Evolutionary conservation across 2,329 filamentous ascomycete genomes (phyloP).

Genomic region (Diaporthe sp.): DNA sequence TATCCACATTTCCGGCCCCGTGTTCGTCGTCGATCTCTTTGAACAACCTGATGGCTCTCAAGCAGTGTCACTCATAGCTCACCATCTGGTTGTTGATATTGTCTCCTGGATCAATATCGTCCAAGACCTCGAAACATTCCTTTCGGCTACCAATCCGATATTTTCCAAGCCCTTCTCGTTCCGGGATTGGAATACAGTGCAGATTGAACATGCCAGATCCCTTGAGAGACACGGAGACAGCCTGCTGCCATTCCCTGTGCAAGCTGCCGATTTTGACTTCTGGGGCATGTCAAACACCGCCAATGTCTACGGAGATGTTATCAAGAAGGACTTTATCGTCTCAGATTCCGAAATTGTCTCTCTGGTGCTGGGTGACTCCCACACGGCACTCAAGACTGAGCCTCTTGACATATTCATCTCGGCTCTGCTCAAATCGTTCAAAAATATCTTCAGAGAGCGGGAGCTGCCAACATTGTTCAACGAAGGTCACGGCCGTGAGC

Average conservation of each 20-base stretch:
- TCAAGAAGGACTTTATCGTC: background rate
- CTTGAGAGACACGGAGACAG: background rate
- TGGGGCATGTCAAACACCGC: slow-evolving; percentile 3
- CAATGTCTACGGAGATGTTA: background rate
- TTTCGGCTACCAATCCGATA: background rate
- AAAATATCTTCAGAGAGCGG: background rate
- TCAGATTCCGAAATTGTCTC: background rate
- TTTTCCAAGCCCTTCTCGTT: background rate
- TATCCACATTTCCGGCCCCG: background rate
- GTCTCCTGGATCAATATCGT: slow-evolving; percentile 17
- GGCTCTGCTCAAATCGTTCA: slow-evolving; percentile 1
- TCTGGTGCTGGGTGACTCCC: background rate
- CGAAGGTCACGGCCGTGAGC: slow-evolving; percentile 12
- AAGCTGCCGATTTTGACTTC: slow-evolving; percentile 9
- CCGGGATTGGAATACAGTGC: background rate
- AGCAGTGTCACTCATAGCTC: background rate
- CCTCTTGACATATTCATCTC: slow-evolving; percentile 8
- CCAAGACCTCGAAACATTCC: background rate
- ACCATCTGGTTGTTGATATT: slow-evolving; percentile 6
- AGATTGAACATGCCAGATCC: slow-evolving; percentile 2
- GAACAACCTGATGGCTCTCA: slow-evolving; percentile 9
- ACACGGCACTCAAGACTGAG: slow-evolving; percentile 14
- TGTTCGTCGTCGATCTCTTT: slow-evolving; percentile 2
- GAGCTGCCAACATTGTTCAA: slow-evolving; percentile 8
- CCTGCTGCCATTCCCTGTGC: slow-evolving; percentile 1